Conservation (phyloP, 148 eudicot genomes). For the Fagopyrum tataricum region DNA sequence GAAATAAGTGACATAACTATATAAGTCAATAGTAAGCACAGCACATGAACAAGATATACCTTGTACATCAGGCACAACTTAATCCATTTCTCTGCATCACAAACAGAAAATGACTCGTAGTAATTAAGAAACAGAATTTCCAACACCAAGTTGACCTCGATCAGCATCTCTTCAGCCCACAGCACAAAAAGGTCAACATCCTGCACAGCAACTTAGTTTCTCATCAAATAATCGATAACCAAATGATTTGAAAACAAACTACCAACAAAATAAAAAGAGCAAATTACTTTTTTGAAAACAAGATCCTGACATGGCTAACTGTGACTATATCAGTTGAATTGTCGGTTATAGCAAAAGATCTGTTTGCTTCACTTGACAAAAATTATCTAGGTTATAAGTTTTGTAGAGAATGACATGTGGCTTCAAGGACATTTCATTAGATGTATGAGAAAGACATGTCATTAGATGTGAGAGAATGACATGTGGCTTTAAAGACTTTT, state of each 20-base stretch:
- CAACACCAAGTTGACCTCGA: slow-evolving; percentile 77
- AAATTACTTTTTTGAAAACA: background rate
- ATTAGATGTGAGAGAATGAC: no score
- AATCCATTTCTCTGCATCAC: slow-evolving; percentile 69
- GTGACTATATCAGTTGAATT: background rate
- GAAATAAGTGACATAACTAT: background rate
- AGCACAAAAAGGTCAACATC: slow-evolving; percentile 67
- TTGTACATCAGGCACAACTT: slow-evolving; percentile 66
- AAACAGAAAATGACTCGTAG: slow-evolving; percentile 71
- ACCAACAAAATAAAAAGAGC: background rate
- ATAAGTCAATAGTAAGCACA: slow-evolving; percentile 12
- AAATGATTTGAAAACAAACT: background rate
- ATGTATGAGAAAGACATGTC: no score
- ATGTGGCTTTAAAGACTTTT: no score
- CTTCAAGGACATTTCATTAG: background rate
- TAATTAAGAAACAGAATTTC: slow-evolving; percentile 85
- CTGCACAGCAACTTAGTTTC: slow-evolving; percentile 31
- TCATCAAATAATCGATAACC: background rate
- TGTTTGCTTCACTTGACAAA: background rate
- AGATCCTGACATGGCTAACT: background rate
- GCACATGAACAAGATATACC: slow-evolving; percentile 35
- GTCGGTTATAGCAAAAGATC: background rate
- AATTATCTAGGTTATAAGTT: background rate
- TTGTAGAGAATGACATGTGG: background rate
- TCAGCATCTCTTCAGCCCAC: slow-evolving; percentile 94